phyloP scores from a whole-genome alignment of 83 land plant species.

The Picea abies region DNA sequence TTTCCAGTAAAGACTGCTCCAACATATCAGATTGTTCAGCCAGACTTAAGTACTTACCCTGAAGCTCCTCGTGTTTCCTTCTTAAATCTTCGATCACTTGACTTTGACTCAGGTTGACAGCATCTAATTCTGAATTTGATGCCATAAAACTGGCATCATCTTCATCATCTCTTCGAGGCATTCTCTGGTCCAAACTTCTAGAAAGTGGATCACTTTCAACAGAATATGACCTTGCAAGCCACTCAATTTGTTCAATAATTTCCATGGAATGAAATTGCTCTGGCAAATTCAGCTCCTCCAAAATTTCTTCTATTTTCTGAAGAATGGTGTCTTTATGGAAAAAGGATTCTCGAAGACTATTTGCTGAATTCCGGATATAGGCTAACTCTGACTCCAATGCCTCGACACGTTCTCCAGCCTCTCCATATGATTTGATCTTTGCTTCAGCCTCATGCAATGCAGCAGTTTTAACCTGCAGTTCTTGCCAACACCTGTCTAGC shows the following conservation, averaged over 20 bases:
- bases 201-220: constrained; percentile 30
- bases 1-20: too few species aligned
- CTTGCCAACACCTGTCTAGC: constrained; percentile 59
- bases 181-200: constrained; percentile 46
- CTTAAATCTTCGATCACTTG: constrained; percentile 46
- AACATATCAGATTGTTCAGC: too few species aligned
- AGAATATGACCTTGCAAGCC: background rate
- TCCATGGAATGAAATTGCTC: constrained; percentile 64
- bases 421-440: constrained; percentile 51
- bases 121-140: constrained; percentile 41
- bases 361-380: constrained; percentile 79
- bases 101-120: constrained; percentile 13
- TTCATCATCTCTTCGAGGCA: constrained; percentile 34
- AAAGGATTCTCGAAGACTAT: constrained; percentile 73
- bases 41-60: too few species aligned
- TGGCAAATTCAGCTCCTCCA: constrained; percentile 70
- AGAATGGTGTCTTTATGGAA: constrained; percentile 72
- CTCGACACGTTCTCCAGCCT: constrained; percentile 70
- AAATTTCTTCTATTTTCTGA: constrained; percentile 73
- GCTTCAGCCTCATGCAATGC: constrained; percentile 61
- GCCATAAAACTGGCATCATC: constrained; percentile 35
- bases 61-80: constrained; percentile 33
- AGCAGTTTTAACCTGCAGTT: constrained; percentile 47
- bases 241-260: constrained; percentile 16
- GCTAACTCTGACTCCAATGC: constrained; percentile 81